Percentiles rank a stretch among this genome's conserved stretches.
Evolutionary conservation across 1,139 yeast species (phyloP).

Genomic region (Zygosaccharomyces pseudobailii): DNA sequence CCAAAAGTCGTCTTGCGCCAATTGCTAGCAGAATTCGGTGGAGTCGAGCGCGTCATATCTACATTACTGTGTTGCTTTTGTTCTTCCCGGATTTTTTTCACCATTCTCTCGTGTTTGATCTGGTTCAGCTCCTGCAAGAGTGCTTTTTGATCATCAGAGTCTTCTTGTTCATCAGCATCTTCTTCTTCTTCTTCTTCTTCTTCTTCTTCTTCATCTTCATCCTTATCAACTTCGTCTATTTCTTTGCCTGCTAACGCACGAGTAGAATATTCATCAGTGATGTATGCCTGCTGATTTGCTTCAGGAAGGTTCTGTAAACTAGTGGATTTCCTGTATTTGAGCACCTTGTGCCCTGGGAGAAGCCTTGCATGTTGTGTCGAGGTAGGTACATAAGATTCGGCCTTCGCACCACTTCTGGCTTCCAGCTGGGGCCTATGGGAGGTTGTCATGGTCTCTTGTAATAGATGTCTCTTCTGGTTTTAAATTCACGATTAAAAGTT

Average conservation of each 20-base stretch:
- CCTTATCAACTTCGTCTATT: conserved; percentile 1
- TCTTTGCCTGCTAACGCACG: too few relatives aligned
- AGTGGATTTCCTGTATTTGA: conserved; percentile 49
- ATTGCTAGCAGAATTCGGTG: conserved; percentile 36
- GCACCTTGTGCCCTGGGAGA: conserved; percentile 62
- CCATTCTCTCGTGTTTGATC: conserved; percentile 44
- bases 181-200: conserved; percentile 27
- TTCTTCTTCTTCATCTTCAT: conserved; percentile 18
- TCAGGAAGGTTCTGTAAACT: conserved; percentile 22
- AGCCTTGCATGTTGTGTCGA: conserved; percentile 61
- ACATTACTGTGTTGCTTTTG: conserved; percentile 29
- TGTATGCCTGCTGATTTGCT: conserved; percentile 1
- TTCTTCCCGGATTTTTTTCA: conserved; percentile 32
- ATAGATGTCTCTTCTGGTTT: background rate
- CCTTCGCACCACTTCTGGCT: conserved; percentile 69
- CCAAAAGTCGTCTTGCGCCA: conserved; percentile 55
- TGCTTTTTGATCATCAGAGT: conserved; percentile 35
- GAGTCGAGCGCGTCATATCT: background rate
- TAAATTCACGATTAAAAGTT: background rate
- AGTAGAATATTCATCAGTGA: too few relatives aligned
- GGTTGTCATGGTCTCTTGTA: conserved; percentile 55
- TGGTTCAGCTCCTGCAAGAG: conserved; percentile 52
- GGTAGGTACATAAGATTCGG: conserved; percentile 40
- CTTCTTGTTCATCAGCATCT: conserved; percentile 16
- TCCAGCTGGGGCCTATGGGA: conserved; percentile 90